Conservation (phyloP, 768 basidiomycete genomes). For the Hericium coralloides region DNA sequence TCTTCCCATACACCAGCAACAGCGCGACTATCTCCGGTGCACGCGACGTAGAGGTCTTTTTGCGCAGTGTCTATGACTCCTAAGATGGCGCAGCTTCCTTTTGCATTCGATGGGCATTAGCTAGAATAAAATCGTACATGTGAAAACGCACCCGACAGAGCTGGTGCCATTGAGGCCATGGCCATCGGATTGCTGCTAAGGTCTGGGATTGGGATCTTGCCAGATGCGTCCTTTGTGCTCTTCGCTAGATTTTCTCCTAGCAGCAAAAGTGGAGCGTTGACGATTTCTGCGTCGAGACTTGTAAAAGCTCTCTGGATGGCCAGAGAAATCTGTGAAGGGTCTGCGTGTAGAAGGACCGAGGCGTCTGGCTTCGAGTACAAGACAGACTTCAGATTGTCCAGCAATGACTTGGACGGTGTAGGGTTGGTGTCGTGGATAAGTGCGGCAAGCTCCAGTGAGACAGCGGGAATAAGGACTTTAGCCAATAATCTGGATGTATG, state of each 20-base stretch:
- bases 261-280: slow-evolving; percentile 67
- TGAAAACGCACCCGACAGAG: slow-evolving; percentile 52
- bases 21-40: slow-evolving; percentile 89
- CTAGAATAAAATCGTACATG: background rate
- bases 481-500: slow-evolving; percentile 82
- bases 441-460: slow-evolving; percentile 63
- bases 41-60: slow-evolving; percentile 80
- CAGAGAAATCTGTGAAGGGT: slow-evolving; percentile 46
- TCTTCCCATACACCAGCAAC: slow-evolving; percentile 90
- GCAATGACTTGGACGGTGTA: slow-evolving; percentile 17
- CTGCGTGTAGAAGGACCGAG: slow-evolving; percentile 28
- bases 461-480: slow-evolving; percentile 75
- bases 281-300: slow-evolving; percentile 77
- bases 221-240: slow-evolving; percentile 38
- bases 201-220: slow-evolving; percentile 53
- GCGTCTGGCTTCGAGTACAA: slow-evolving; percentile 18
- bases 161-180: slow-evolving; percentile 68
- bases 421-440: slow-evolving; percentile 33
- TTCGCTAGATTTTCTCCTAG: slow-evolving; percentile 47
- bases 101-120: slow-evolving; percentile 5
- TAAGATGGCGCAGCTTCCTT: slow-evolving; percentile 86
- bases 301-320: slow-evolving; percentile 75
- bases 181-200: slow-evolving; percentile 65
- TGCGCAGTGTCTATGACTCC: slow-evolving; percentile 81
- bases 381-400: slow-evolving; percentile 31